phyloP scores from a whole-genome alignment of 2,329 filamentous ascomycete genomes.

The Fusarium sp. region DNA sequence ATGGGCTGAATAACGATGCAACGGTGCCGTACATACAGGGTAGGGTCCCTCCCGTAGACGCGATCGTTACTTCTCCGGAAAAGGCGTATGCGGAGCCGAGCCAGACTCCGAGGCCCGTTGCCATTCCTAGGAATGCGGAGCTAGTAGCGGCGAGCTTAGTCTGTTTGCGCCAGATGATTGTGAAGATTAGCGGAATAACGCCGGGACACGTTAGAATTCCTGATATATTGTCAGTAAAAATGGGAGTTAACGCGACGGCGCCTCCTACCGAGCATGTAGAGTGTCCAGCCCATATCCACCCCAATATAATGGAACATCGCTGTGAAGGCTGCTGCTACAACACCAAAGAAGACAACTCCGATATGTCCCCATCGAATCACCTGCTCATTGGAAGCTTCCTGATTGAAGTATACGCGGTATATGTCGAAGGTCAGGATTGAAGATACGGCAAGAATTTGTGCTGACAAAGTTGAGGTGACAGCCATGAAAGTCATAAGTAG shows the following conservation, averaged over 20 bases:
- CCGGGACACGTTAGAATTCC: background rate
- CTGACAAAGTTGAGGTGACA: conserved; percentile 61
- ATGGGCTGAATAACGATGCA: background rate
- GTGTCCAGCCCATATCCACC: background rate
- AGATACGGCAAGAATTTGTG: conserved; percentile 62
- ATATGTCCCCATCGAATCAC: conserved; percentile 62
- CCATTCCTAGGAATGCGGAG: background rate
- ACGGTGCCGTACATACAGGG: background rate
- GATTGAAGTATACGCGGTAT: conserved; percentile 61
- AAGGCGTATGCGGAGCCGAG: background rate
- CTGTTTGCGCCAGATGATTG: background rate
- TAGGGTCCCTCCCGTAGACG: background rate
- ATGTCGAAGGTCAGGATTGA: conserved; percentile 65
- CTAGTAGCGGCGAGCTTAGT: background rate
- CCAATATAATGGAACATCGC: background rate
- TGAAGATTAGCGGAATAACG: background rate
- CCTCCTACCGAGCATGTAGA: background rate
- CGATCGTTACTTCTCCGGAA: background rate
- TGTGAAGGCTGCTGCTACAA: background rate
- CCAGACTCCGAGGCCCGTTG: background rate
- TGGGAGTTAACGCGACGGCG: accelerated
- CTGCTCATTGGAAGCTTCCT: conserved; percentile 55
- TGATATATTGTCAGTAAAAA: background rate
- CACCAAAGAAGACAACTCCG: conserved; percentile 52
- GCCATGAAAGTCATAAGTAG: background rate